Conservation (phyloP, 129 eudicot species). For the Kitagawia praeruptora region DNA sequence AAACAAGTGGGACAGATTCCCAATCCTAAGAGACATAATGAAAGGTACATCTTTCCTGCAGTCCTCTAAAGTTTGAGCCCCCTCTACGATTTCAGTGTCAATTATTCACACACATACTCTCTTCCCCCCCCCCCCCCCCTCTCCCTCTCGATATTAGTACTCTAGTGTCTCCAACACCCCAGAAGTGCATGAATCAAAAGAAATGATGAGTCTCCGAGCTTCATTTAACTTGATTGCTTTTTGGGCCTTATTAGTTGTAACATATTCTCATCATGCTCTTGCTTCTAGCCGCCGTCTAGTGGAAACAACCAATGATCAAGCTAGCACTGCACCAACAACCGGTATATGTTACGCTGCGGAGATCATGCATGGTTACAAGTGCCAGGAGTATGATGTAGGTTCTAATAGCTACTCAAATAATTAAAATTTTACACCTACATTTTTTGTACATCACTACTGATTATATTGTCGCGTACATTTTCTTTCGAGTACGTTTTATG, state of each 20-base stretch:
- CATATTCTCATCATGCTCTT: conserved; percentile 21
- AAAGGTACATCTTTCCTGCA: not conserved
- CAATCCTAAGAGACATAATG: not conserved
- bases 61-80: not conserved
- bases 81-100: not conserved
- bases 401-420: not conserved
- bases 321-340: conserved; percentile 19
- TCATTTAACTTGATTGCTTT: conserved; percentile 1
- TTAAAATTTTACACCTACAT: not conserved
- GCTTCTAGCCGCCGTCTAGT: conserved; percentile 24
- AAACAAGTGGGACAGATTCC: not conserved
- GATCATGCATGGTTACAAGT: conserved; percentile 45
- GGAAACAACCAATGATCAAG: not conserved
- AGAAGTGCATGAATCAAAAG: not conserved
- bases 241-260: not conserved
- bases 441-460: not conserved
- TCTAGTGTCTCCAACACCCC: not conserved
- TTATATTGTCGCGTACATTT: not conserved
- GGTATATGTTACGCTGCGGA: conserved; percentile 51
- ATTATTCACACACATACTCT: conserved; percentile 6
- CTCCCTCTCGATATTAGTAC: conserved; percentile 2
- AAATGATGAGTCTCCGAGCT: conserved; percentile 21
- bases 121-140: too few species aligned
- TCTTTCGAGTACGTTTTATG: not conserved
- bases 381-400: conserved; percentile 54